Percentiles rank a stretch among this genome's conserved stretches.
These are phyloP conservation scores for Mangifera indica DNA, from an alignment of 345 rosid species.

Conservation along the genomic window DNA sequence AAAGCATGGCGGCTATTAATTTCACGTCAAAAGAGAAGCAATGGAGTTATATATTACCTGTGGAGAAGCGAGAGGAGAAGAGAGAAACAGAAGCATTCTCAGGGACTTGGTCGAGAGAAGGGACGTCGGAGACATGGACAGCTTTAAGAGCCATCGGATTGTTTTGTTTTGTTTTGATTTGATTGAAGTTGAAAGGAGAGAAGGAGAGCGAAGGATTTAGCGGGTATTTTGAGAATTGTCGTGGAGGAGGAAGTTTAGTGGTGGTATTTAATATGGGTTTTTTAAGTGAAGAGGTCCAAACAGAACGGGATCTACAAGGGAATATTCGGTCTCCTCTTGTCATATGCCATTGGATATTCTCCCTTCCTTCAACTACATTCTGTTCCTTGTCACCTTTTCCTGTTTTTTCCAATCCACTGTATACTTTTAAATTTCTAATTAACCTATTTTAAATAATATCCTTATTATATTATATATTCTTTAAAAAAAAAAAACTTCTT, in stretches of 20 bases:
- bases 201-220: neutral
- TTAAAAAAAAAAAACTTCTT: too few relatives aligned
- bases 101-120: slow-evolving; percentile 62
- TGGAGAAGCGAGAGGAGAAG: slow-evolving; percentile 37
- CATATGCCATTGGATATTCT: slow-evolving; percentile 28
- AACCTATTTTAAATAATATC: too few relatives aligned
- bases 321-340: slow-evolving; percentile 24
- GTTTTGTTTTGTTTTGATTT: too few relatives aligned
- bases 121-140: slow-evolving; percentile 80
- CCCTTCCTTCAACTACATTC: neutral
- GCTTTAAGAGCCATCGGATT: slow-evolving; percentile 73
- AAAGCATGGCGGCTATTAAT: neutral
- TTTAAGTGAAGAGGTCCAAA: neutral
- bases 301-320: slow-evolving; percentile 14
- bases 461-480: too few relatives aligned
- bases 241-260: too few relatives aligned
- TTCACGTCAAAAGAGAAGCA: too few relatives aligned
- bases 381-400: neutral
- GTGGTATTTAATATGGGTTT: slow-evolving; percentile 19
- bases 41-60: slow-evolving; percentile 23
- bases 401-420: neutral
- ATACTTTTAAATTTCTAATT: too few relatives aligned
- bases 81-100: slow-evolving; percentile 46
- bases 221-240: neutral
- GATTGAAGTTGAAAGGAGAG: too few relatives aligned